phyloP scores from a whole-genome alignment of 257 asterid genomes.

The Anisodus tanguticus region DNA sequence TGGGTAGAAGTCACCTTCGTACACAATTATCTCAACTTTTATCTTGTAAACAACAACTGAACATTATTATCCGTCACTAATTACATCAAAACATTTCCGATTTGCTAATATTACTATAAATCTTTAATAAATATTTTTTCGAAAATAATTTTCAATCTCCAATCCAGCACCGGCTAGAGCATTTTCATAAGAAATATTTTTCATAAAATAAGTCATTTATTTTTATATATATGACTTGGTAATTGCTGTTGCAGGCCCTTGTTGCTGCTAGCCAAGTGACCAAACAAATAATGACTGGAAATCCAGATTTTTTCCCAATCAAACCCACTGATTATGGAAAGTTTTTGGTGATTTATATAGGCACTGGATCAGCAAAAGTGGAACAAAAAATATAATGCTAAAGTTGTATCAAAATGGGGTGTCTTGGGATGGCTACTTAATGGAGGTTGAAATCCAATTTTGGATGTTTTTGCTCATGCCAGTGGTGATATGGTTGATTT shows the following conservation, averaged over 20 bases:
- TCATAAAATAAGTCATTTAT: background rate
- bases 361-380: slow-evolving; percentile 54
- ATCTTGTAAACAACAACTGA: no score
- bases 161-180: no score
- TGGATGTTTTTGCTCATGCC: slow-evolving; percentile 57
- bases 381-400: slow-evolving; percentile 45
- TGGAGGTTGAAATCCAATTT: slow-evolving; percentile 50
- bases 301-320: slow-evolving; percentile 43
- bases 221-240: background rate
- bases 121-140: no score
- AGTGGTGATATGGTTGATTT: slow-evolving; percentile 65
- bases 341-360: slow-evolving; percentile 51
- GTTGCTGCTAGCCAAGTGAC: slow-evolving; percentile 53
- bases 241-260: slow-evolving; percentile 39
- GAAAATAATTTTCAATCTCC: no score
- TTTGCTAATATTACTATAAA: background rate
- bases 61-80: background rate
- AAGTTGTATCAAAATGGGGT: slow-evolving; percentile 57
- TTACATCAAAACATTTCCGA: background rate
- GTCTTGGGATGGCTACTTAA: slow-evolving; percentile 47
- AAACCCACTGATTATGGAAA: slow-evolving; percentile 45
- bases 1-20: background rate
- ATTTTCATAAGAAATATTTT: background rate
- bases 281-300: slow-evolving; percentile 53
- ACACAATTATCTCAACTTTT: background rate